Percentiles rank a stretch among this genome's conserved stretches.
phyloP scores from a whole-genome alignment of 768 basidiomycete genomes.

The Xerocomus brunneocitrinus region DNA sequence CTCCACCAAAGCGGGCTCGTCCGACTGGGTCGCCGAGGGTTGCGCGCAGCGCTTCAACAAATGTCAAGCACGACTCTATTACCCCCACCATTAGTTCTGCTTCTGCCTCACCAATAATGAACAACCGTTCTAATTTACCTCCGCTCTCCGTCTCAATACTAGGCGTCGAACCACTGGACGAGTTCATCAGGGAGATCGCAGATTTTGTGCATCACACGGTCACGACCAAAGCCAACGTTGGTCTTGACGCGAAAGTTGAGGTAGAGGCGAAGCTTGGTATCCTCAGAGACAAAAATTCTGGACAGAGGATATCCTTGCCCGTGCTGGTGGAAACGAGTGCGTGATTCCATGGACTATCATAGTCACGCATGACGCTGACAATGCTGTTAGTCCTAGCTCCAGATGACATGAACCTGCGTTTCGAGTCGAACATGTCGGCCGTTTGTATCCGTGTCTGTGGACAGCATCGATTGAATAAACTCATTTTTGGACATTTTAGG shows the following conservation, averaged over 20 bases:
- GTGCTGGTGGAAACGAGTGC: constrained; percentile 82
- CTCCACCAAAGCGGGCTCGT: constrained; percentile 36
- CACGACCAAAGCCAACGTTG: constrained; percentile 49
- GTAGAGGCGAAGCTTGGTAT: constrained; percentile 90
- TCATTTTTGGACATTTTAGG: constrained; percentile 38
- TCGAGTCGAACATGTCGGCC: constrained; percentile 90
- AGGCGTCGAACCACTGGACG: constrained; percentile 86
- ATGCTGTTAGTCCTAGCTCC: constrained; percentile 59
- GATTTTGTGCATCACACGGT: constrained; percentile 83
- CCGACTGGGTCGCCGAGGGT: constrained; percentile 29
- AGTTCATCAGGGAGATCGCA: constrained; percentile 88
- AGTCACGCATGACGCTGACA: constrained; percentile 1
- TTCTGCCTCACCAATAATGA: constrained; percentile 20
- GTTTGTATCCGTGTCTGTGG: constrained; percentile 43
- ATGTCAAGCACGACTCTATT: constrained; percentile 18
- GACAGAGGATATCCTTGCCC: constrained; percentile 61
- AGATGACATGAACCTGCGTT: constrained; percentile 59
- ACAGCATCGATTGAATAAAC: constrained; percentile 4
- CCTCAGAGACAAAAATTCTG: constrained; percentile 52
- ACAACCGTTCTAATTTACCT: constrained; percentile 37
- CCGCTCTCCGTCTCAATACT: constrained; percentile 78
- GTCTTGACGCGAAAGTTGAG: constrained; percentile 55
- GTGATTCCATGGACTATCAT: constrained; percentile 26
- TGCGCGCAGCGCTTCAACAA: constrained; percentile 20
- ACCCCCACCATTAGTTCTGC: constrained; percentile 7